Conservation (phyloP, 108 stramenopile species). For the Pseudonitzschia multiseries region DNA sequence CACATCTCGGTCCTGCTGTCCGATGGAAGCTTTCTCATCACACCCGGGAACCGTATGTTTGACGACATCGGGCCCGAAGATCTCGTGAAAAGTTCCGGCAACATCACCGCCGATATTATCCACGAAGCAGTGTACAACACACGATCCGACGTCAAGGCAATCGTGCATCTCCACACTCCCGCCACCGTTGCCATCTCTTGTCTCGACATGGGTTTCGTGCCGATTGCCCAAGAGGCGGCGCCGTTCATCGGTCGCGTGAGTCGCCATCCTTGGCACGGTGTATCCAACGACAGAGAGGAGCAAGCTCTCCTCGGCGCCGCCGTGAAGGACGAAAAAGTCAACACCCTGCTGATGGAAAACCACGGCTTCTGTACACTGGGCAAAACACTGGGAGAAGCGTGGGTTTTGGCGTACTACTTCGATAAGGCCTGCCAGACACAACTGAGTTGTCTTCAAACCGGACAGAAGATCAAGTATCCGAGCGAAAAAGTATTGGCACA, state of each 20-base stretch:
- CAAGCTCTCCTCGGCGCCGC: conserved; percentile 41
- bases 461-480: conserved; percentile 44
- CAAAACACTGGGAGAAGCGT: conserved; percentile 46
- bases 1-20: conserved; percentile 59
- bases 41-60: conserved; percentile 56
- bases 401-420: conserved; percentile 72
- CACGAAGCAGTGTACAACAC: conserved; percentile 63
- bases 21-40: conserved; percentile 50
- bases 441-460: conserved; percentile 44
- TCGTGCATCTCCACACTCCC: conserved; percentile 65
- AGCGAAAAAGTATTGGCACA: conserved; percentile 41
- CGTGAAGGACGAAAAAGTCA: conserved; percentile 39
- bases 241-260: conserved; percentile 55
- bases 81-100: conserved; percentile 48
- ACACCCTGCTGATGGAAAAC: conserved; percentile 67
- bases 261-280: conserved; percentile 59
- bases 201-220: conserved; percentile 57
- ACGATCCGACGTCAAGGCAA: conserved; percentile 58
- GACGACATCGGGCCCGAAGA: conserved; percentile 53
- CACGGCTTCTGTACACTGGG: conserved; percentile 62
- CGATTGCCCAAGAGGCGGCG: conserved; percentile 57
- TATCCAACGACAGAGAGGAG: conserved; percentile 53
- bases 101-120: conserved; percentile 65
- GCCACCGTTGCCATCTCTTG: conserved; percentile 62
- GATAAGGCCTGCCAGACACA: conserved; percentile 54